Evolutionary conservation across 495 filamentous ascomycete genomes (phyloP).

Genomic region (Podospora anserina): DNA sequence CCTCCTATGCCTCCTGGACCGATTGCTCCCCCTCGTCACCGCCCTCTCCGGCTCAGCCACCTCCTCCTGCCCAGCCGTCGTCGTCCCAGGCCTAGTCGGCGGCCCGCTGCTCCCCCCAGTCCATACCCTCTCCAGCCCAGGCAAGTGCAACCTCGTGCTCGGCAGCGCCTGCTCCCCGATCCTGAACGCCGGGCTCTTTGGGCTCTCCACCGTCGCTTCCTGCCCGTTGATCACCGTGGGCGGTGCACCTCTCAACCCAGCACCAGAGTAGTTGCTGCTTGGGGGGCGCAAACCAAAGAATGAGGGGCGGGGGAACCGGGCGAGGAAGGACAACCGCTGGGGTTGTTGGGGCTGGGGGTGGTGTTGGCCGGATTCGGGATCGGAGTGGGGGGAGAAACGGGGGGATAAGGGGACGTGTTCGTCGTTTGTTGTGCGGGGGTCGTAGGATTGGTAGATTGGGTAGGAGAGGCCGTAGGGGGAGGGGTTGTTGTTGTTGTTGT

Average conservation of each 20-base stretch:
- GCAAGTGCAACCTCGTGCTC: conserved; percentile 40
- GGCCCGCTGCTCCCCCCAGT: conserved; percentile 34
- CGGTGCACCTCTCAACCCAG: conserved; percentile 24
- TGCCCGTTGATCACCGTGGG: conserved; percentile 23
- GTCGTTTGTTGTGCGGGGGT: conserved; percentile 24
- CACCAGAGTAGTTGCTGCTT: conserved; percentile 26
- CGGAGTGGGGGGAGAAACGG: conserved; percentile 9
- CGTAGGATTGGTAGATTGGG: neutral
- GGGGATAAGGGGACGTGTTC: conserved; percentile 29
- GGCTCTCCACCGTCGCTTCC: conserved; percentile 20
- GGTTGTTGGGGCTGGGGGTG: conserved; percentile 19
- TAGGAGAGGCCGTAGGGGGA: conserved; percentile 20
- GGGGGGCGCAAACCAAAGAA: conserved; percentile 22
- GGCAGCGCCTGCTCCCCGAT: conserved; percentile 38
- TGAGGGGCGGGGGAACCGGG: conserved; percentile 36
- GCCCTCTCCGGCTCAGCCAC: conserved; percentile 16
- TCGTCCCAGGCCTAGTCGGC: conserved; percentile 26
- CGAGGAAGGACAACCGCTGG: conserved; percentile 18
- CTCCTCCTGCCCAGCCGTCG: neutral
- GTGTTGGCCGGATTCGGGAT: conserved; percentile 22
- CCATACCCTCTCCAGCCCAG: conserved; percentile 38
- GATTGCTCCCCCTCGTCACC: conserved; percentile 13
- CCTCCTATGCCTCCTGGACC: conserved; percentile 1
- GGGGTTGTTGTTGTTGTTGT: conserved; percentile 25
- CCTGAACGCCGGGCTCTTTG: conserved; percentile 42